Conservation (phyloP, 2,329 filamentous ascomycete genomes). For the Fusarium buxicola region DNA sequence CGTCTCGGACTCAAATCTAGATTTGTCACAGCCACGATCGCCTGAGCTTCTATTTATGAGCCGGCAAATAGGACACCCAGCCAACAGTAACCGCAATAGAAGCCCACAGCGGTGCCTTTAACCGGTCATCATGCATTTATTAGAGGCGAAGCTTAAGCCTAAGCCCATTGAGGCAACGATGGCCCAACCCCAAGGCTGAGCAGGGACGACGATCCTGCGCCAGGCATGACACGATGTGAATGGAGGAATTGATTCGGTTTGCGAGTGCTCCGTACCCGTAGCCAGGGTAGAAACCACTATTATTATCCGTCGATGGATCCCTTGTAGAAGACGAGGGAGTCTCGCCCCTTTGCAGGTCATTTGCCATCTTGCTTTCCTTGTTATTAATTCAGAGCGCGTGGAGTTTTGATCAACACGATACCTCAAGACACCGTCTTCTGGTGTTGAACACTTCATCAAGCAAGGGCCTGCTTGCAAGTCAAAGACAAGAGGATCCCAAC, state of each 20-base stretch:
- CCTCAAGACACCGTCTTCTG: not conserved
- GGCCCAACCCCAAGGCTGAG: constrained; percentile 11
- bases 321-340: not conserved
- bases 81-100: not conserved
- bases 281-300: not conserved
- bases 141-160: not conserved
- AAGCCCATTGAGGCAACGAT: constrained; percentile 13
- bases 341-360: not conserved
- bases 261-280: too few relatives aligned
- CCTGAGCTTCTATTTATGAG: not conserved
- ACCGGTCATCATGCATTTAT: not conserved
- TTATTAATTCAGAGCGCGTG: not conserved
- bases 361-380: not conserved
- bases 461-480: not conserved
- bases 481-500: not conserved
- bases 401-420: not conserved
- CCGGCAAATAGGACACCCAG: not conserved
- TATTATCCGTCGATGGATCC: not conserved
- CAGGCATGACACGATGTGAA: not conserved
- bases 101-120: too few relatives aligned
- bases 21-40: not conserved
- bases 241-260: not conserved
- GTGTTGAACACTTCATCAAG: not conserved
- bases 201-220: constrained; percentile 13
- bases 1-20: too few relatives aligned